phyloP scores from a whole-genome alignment of 2,329 filamentous ascomycete species.

The Xylaria sp. region DNA sequence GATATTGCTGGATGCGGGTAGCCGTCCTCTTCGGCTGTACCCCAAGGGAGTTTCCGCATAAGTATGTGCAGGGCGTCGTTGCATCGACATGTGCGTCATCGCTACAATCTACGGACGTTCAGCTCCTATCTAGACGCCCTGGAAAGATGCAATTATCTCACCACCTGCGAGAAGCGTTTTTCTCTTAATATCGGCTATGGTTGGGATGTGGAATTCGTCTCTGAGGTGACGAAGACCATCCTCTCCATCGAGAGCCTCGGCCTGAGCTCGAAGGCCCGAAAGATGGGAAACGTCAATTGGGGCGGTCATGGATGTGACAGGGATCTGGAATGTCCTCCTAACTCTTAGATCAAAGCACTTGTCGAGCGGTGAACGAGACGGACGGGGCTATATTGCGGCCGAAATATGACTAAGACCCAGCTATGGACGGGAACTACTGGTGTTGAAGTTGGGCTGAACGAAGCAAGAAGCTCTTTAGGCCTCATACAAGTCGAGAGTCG shows the following conservation, averaged over 20 bases:
- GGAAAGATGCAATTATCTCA: slow-evolving; percentile 41
- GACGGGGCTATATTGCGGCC: slow-evolving; percentile 17
- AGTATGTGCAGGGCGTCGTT: slow-evolving; percentile 66
- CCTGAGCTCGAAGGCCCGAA: slow-evolving; percentile 46
- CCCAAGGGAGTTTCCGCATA: slow-evolving; percentile 84
- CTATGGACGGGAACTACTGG: slow-evolving; percentile 15
- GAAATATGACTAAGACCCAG: slow-evolving; percentile 19
- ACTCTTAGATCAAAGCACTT: slow-evolving; percentile 3
- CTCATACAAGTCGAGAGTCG: slow-evolving; percentile 21
- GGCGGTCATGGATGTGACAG: slow-evolving; percentile 40
- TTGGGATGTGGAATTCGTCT: slow-evolving; percentile 49
- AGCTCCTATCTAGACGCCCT: slow-evolving; percentile 36
- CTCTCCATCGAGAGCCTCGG: slow-evolving; percentile 46
- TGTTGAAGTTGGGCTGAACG: slow-evolving; percentile 27
- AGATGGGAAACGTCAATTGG: slow-evolving; percentile 40
- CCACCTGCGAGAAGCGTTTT: slow-evolving; percentile 44
- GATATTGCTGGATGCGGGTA: slow-evolving; percentile 73
- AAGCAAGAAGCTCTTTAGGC: slow-evolving; percentile 28
- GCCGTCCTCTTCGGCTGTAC: slow-evolving; percentile 75
- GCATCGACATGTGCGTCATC: slow-evolving; percentile 44
- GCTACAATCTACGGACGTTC: slow-evolving; percentile 46
- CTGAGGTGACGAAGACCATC: slow-evolving; percentile 47
- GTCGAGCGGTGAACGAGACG: slow-evolving; percentile 21
- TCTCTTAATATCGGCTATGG: slow-evolving; percentile 48
- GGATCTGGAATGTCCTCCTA: background rate